phyloP scores from a whole-genome alignment of 768 basidiomycete species.

The Leccinum pellstonianum region DNA sequence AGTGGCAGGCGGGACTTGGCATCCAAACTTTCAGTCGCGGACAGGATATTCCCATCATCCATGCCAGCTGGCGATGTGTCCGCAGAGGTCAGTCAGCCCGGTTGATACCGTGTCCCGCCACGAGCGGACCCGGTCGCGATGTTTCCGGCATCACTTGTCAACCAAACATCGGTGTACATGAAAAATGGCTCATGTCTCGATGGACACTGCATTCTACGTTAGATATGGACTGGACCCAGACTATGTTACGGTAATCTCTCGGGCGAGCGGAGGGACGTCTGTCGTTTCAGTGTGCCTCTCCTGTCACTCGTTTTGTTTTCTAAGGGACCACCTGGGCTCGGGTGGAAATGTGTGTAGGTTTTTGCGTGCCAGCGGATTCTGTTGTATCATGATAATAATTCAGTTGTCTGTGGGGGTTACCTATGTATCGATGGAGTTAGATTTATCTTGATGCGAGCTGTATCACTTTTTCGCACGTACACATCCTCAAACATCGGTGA shows the following conservation, averaged over 20 bases:
- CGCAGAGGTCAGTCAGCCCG: conserved; percentile 26
- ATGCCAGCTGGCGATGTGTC: conserved; percentile 4
- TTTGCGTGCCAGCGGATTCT: conserved; percentile 2
- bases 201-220: conserved; percentile 16
- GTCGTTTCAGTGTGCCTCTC: conserved; percentile 9
- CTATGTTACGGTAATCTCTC: conserved; percentile 16
- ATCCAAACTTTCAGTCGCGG: conserved; percentile 7
- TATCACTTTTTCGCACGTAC: neutral
- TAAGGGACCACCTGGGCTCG: conserved; percentile 11
- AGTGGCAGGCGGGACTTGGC: conserved; percentile 8
- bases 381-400: conserved; percentile 16
- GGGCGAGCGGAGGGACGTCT: conserved; percentile 9
- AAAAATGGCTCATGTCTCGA: conserved; percentile 8
- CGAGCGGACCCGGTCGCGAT: conserved; percentile 6
- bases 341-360: conserved; percentile 11
- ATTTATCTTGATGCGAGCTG: neutral
- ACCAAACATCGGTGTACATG: conserved; percentile 2
- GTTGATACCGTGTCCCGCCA: conserved; percentile 2
- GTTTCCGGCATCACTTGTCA: conserved; percentile 6
- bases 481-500: conserved; percentile 10
- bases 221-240: conserved; percentile 25
- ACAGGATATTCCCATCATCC: neutral
- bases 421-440: neutral
- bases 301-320: conserved; percentile 9
- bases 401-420: neutral